Evolutionary conservation across 345 rosid species (phyloP).

Genomic region (Lepidium africanum): DNA sequence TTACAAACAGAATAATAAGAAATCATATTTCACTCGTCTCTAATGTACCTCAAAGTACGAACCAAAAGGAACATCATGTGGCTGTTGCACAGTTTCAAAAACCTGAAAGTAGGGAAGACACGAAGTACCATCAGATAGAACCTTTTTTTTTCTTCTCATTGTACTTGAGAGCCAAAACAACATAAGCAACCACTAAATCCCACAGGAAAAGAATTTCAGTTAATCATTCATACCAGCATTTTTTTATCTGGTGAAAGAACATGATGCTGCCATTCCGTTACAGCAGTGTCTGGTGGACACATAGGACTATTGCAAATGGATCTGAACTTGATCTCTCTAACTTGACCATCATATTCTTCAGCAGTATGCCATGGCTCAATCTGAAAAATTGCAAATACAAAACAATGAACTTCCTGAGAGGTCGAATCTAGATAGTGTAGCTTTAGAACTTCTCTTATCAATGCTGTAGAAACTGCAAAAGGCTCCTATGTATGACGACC

Average conservation of each 20-base stretch:
- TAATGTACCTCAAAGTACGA: constrained; percentile 76
- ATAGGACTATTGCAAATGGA: constrained; percentile 82
- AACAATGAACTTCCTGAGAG: constrained; percentile 1
- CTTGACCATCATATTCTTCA: constrained; percentile 94
- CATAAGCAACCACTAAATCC: neutral
- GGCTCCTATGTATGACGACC: neutral
- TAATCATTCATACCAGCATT: constrained; percentile 43
- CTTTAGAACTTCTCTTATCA: neutral
- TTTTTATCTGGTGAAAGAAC: constrained; percentile 76
- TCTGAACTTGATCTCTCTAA: constrained; percentile 86
- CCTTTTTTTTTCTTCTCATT: neutral
- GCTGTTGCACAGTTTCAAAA: constrained; percentile 93
- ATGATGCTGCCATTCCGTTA: constrained; percentile 90
- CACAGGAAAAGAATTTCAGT: neutral
- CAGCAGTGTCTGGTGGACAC: constrained; percentile 98
- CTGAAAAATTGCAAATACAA: constrained; percentile 37
- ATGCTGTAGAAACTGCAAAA: neutral
- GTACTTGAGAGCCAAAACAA: neutral
- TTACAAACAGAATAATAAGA: neutral
- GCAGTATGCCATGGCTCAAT: constrained; percentile 92
- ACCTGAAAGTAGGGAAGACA: constrained; percentile 37
- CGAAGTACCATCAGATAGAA: neutral
- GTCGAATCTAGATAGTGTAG: neutral
- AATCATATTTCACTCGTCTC: neutral
- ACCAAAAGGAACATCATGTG: constrained; percentile 97